phyloP scores from a whole-genome alignment of 176 grass and related monocot genomes.

The Aegilops bicornis region DNA sequence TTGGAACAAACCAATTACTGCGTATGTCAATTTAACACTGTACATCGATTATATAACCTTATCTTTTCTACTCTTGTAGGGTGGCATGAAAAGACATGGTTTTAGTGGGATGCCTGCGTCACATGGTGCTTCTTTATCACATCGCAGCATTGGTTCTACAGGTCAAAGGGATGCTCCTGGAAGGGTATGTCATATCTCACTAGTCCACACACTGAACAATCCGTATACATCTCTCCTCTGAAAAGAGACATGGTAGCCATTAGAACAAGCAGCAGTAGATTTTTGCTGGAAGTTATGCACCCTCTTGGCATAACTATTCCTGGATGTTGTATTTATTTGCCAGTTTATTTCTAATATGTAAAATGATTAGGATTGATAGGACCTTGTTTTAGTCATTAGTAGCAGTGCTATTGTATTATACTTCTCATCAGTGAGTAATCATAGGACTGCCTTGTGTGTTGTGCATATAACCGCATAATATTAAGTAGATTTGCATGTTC shows the following conservation, averaged over 20 bases:
- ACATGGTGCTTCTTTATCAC: conserved; percentile 93
- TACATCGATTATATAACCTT: neutral
- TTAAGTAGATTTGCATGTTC: neutral
- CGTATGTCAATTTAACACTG: neutral
- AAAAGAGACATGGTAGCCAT: conserved; percentile 24
- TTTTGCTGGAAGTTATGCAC: conserved; percentile 9
- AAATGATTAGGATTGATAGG: neutral
- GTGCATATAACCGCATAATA: conserved; percentile 8
- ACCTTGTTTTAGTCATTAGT: neutral
- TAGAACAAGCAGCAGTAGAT: neutral
- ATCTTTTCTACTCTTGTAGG: conserved; percentile 51
- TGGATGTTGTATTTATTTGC: conserved; percentile 4
- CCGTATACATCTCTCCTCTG: conserved; percentile 6
- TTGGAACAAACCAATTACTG: conserved; percentile 23
- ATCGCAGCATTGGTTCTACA: conserved; percentile 91
- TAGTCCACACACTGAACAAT: conserved; percentile 21
- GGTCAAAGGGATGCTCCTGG: conserved; percentile 97
- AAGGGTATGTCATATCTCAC: conserved; percentile 61
- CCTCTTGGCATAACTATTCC: neutral
- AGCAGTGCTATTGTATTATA: neutral
- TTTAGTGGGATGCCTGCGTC: conserved; percentile 79
- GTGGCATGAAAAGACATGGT: conserved; percentile 90
- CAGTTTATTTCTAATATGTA: conserved; percentile 20
- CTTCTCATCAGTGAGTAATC: neutral
- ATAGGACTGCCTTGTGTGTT: neutral